Evolutionary conservation across 2,329 filamentous ascomycete species (phyloP), one percentile per base, ranked within the genome.

Genomic region (Aureobasidium sp.): DNA sequence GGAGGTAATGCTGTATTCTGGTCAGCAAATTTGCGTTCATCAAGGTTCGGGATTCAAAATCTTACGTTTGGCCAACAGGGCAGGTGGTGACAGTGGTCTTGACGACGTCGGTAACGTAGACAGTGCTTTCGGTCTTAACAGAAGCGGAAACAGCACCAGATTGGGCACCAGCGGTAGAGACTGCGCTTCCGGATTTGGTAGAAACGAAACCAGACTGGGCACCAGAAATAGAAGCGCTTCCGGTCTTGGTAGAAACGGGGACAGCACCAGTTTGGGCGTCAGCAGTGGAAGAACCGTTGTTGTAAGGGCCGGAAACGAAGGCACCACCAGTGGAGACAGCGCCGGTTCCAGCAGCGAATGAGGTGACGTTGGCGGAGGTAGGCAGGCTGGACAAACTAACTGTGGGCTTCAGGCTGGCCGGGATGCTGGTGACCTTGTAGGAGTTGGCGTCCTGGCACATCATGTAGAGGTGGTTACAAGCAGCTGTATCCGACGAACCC

Each of bases 31-130:
- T n/a, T n/a, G n/a, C n/a, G n/a, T 29, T 29, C 4, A 29, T 29
- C 7, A 29, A 29, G 2, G 27, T 29, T 8, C 12, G 12, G 27
- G 12, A 29, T n/a, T 7, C 7, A 4, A 4, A 29, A 24, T 24
- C 37, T 41, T 30, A 30, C 14, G 53, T 55, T 4, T 47, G 47
- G 7, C 47, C 47, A 17, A 61, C 65, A 21, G 69, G 68, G 58
- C 70, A 72, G 59, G 66, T 61, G 21, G 64, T 67, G 16, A 69
- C 41, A n/a, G 62, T 64, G 52, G 58, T 57, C 59, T 62, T 61
- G 30, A 61, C 53, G 22, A 60, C 61, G 11, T 55, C 40, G 7
- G 54, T 55, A n/a, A 55, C 47, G 30, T 50, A 50, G n/a, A 52
- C 51, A 21, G 42, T 52, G 39, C 25, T 40, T 25, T 55, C 37